Evolutionary conservation across 2,329 filamentous ascomycete species (phyloP).

Genomic region (Cercospora sp.): DNA sequence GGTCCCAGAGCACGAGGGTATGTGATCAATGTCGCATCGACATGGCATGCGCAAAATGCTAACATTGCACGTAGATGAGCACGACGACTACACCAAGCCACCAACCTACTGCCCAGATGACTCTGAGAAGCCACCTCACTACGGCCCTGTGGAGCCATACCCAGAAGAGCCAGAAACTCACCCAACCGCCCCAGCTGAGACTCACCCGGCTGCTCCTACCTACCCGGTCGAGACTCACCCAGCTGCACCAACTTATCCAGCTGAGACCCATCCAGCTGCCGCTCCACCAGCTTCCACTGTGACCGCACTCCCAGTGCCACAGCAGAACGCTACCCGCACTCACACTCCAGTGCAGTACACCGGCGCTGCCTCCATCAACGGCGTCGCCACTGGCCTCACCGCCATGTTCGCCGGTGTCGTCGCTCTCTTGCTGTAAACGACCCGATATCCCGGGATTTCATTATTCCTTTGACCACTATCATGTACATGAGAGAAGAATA

Average conservation of each 20-base stretch:
- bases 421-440: constrained; percentile 12
- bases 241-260: neutral
- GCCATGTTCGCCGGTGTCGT: constrained; percentile 16
- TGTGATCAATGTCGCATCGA: neutral
- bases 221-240: neutral
- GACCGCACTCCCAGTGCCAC: neutral
- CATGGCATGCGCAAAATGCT: neutral
- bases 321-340: neutral
- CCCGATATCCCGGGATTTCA: neutral
- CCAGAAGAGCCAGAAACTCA: neutral
- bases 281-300: neutral
- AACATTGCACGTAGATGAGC: neutral
- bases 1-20: neutral
- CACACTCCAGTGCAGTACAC: constrained; percentile 3
- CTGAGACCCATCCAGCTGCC: neutral
- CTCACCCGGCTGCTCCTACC: neutral
- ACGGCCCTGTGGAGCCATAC: constrained; percentile 11
- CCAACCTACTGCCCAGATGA: constrained; percentile 7
- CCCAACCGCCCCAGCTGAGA: neutral
- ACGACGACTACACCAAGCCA: constrained; percentile 12
- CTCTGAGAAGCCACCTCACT: constrained; percentile 7
- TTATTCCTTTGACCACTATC: neutral
- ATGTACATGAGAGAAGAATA: neutral
- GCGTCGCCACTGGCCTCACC: constrained; percentile 13
- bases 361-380: constrained; percentile 12